These are phyloP conservation scores for Cyberlindnera xishuangbannaensis DNA, from an alignment of 805 yeast genomes.

Conservation along the genomic window DNA sequence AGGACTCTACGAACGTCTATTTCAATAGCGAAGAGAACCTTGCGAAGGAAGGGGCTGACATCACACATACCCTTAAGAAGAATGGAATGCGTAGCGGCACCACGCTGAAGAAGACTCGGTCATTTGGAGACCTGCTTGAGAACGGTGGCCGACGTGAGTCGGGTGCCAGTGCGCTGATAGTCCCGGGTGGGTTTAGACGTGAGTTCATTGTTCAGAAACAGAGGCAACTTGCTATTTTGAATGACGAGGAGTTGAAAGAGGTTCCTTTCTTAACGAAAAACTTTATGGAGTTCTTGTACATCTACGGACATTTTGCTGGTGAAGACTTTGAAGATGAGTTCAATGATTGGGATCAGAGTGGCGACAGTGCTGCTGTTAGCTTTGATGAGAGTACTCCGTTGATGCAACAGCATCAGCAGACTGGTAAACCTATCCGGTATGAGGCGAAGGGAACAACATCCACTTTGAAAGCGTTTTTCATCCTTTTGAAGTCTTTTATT, in stretches of 20 bases:
- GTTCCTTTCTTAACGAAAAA: conserved; percentile 58
- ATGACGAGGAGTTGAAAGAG: conserved; percentile 26
- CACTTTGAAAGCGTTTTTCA: conserved; percentile 63
- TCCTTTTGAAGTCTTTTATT: conserved; percentile 66
- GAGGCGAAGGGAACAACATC: conserved; percentile 60
- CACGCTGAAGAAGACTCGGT: conserved; percentile 15
- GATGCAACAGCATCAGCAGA: conserved; percentile 12
- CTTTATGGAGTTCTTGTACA: conserved; percentile 68
- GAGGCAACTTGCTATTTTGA: conserved; percentile 15
- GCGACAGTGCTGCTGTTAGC: conserved; percentile 18
- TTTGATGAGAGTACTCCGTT: conserved; percentile 26
- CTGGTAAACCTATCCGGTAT: conserved; percentile 9
- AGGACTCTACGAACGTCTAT: conserved; percentile 12
- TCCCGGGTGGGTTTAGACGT: conserved; percentile 82
- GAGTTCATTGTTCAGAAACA: conserved; percentile 48
- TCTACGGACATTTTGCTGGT: conserved; percentile 86
- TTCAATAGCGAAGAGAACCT: conserved; percentile 15
- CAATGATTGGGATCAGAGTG: conserved; percentile 36
- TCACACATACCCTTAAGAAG: conserved; percentile 20
- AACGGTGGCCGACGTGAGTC: conserved; percentile 46
- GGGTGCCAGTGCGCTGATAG: conserved; percentile 59
- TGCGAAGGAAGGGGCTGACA: conserved; percentile 23
- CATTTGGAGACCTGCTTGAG: conserved; percentile 17
- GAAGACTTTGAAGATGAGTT: conserved; percentile 73
- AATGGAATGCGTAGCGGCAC: conserved; percentile 6